A percentile compares a stretch with the other conserved stretches of the same genome.
These are phyloP conservation scores for Phoma sp. DNA, from an alignment of 2,329 filamentous ascomycete species.

Conservation along the genomic window DNA sequence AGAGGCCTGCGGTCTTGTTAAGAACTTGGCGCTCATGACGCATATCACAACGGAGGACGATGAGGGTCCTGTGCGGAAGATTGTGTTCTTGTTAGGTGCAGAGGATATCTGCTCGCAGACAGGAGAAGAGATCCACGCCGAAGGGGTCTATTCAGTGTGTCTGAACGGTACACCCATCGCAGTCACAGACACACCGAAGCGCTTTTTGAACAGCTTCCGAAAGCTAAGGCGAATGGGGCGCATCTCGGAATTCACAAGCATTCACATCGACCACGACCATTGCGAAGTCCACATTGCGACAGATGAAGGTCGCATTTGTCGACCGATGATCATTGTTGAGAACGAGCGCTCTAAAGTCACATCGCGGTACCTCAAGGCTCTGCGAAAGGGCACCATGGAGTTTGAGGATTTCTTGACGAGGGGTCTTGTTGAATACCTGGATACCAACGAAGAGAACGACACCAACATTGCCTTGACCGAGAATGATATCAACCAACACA, in stretches of 20 bases:
- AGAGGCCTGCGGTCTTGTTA: slow-evolving; percentile 96
- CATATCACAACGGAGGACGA: slow-evolving; percentile 98
- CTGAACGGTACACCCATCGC: slow-evolving; percentile 95
- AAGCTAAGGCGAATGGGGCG: slow-evolving; percentile 86
- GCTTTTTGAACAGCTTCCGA: slow-evolving; percentile 84
- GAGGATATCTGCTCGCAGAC: slow-evolving; percentile 80
- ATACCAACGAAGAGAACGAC: slow-evolving; percentile 98
- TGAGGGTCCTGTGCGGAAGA: slow-evolving; percentile 84
- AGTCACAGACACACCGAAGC: slow-evolving; percentile 82
- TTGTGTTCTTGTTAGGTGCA: slow-evolving; percentile 85
- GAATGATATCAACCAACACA: slow-evolving; percentile 77
- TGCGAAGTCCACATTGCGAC: slow-evolving; percentile 93
- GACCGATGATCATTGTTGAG: slow-evolving; percentile 94
- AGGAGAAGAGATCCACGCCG: slow-evolving; percentile 84
- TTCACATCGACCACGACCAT: slow-evolving; percentile 93
- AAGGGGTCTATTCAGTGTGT: slow-evolving; percentile 87
- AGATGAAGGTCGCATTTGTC: slow-evolving; percentile 94
- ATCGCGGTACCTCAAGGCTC: slow-evolving; percentile 74
- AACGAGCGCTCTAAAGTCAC: slow-evolving; percentile 83
- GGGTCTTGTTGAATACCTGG: slow-evolving; percentile 93
- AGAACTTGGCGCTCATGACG: slow-evolving; percentile 98
- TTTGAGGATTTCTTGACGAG: slow-evolving; percentile 94
- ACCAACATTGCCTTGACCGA: slow-evolving; percentile 92
- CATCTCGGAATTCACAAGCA: slow-evolving; percentile 94
- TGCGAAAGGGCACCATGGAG: slow-evolving; percentile 81